Evolutionary conservation across 1,284 basidiomycete species (phyloP), one percentile per base, ranked within the genome.

Genomic region (Ceratobasidium sp.): DNA sequence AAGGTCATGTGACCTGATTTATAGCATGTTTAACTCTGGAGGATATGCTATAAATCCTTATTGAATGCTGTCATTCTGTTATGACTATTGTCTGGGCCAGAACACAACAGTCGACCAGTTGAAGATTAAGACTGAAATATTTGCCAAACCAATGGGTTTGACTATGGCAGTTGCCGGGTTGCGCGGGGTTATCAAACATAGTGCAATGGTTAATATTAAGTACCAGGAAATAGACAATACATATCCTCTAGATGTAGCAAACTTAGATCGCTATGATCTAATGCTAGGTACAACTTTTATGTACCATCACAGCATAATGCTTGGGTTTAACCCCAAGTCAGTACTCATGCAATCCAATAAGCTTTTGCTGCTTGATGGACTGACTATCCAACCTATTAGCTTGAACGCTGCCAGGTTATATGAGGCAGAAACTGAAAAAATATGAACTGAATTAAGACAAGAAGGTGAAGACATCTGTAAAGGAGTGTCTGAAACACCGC

Each of bases 211-310:
- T 3, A 18, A 42, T 4, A 53, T 77, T 13, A 44, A 68, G 33
- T 68, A 77, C 64, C 58, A 64, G 39, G 75, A 39, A 0, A 77
- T 77, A 20, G 61, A 66, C 20, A 46, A 68, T 9, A 20, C 9
- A 1, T 40, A 58, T 12, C 7, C 3, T 2, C 66, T 77, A 28
- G 75, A 77, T 42, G 63, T 77, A 58, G 60, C 55, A 44, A 77
- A 68, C 53, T n/a, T 84, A 0, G 80, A 82, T 10, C 80, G 78
- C 23, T 84, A 84, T 68, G 83, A 85, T 58, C 3, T 84, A 1
- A 83, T 84, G 5, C 75, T 84, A 5, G 83, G 84, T 0, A 85
- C 84, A 0, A 83, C 83, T 3, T 84, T 85, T 78, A 13, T 84
- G 1, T 83, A 56, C 55, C 83, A 84, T 66, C 82, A 83, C 58